Evolutionary conservation across 176 grass and related monocot genomes (phyloP).

Genomic region (Raddia guianensis): DNA sequence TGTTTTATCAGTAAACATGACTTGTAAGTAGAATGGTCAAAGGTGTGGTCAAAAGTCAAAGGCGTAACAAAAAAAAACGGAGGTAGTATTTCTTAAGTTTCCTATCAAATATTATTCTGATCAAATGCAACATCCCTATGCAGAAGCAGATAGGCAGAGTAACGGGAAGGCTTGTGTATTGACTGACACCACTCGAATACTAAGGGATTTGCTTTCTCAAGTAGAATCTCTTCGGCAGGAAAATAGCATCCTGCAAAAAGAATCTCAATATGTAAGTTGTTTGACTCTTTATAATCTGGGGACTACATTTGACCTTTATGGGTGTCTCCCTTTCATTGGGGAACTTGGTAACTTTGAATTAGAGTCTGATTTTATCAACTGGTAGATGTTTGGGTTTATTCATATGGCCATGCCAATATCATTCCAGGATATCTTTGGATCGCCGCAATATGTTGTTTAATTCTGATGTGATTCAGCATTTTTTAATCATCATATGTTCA

Average conservation of each 20-base stretch:
- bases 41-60: no score
- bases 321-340: background rate
- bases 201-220: slow-evolving; percentile 64
- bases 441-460: background rate
- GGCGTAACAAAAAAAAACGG: no score
- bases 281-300: slow-evolving; percentile 19
- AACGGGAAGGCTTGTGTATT: slow-evolving; percentile 82
- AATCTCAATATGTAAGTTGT: slow-evolving; percentile 81
- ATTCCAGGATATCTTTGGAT: background rate
- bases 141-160: slow-evolving; percentile 81
- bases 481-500: background rate
- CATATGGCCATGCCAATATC: background rate
- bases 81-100: background rate
- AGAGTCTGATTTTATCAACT: background rate
- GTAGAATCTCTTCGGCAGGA: slow-evolving; percentile 71
- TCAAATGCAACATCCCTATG: slow-evolving; percentile 24
- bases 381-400: background rate
- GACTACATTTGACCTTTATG: background rate
- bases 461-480: background rate
- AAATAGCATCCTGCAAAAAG: slow-evolving; percentile 64
- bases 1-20: no score
- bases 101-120: slow-evolving; percentile 23
- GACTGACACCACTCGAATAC: slow-evolving; percentile 66
- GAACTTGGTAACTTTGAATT: background rate
- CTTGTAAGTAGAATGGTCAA: no score